Conservation (phyloP, 2,329 filamentous ascomycete genomes). For the Thermochaetoides dissita region DNA sequence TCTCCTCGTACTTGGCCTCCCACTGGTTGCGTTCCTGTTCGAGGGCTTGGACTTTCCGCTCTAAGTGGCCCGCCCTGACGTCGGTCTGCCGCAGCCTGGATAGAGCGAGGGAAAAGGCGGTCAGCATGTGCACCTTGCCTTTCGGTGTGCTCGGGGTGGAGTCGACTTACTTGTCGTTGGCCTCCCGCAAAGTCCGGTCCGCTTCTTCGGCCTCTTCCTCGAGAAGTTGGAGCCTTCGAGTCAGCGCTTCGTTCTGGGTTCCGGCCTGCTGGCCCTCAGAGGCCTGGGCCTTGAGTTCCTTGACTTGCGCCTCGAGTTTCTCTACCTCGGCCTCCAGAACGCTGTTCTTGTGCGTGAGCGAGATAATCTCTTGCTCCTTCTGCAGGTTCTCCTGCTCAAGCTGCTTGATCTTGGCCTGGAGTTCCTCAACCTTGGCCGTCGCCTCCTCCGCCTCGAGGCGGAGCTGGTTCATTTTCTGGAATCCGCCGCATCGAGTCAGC, state of each 20-base stretch:
- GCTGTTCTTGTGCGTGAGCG: constrained; percentile 87
- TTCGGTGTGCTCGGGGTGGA: constrained; percentile 1
- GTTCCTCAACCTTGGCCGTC: constrained; percentile 68
- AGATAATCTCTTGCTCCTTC: constrained; percentile 98
- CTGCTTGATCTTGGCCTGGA: constrained; percentile 71
- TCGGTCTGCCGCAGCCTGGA: constrained; percentile 92
- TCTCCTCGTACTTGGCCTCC: constrained; percentile 94
- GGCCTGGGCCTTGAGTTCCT: constrained; percentile 76
- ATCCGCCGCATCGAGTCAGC: constrained; percentile 15
- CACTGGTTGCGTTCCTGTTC: constrained; percentile 84
- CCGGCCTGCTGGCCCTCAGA: constrained; percentile 71
- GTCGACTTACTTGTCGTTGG: constrained; percentile 84
- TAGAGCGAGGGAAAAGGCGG: constrained; percentile 6
- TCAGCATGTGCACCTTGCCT: constrained; percentile 8
- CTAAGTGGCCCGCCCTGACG: constrained; percentile 97
- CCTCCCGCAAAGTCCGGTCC: constrained; percentile 90
- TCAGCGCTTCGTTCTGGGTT: constrained; percentile 80
- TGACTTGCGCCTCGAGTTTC: constrained; percentile 73
- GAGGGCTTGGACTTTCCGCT: constrained; percentile 96
- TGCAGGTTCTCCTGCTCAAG: constrained; percentile 89
- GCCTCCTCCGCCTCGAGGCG: constrained; percentile 87
- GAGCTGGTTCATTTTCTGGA: constrained; percentile 86
- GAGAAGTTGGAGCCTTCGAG: constrained; percentile 84
- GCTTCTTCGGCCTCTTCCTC: constrained; percentile 97
- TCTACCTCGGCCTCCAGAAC: constrained; percentile 83